These are phyloP conservation scores for Aspergillus pseudotamarii DNA, from an alignment of 2,329 filamentous ascomycete species.

Conservation along the genomic window DNA sequence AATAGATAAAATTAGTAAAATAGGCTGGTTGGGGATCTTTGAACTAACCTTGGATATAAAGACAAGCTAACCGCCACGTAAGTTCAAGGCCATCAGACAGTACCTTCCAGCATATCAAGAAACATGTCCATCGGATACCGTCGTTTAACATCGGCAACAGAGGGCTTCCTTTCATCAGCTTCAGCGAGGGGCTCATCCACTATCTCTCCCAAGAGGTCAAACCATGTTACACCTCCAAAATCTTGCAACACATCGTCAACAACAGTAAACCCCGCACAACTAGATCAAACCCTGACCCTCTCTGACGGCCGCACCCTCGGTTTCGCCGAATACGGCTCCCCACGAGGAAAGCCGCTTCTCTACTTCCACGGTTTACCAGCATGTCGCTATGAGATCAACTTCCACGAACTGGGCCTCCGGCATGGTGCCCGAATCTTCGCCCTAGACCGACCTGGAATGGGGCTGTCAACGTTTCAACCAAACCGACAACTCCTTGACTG, in stretches of 20 bases:
- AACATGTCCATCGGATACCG: background rate
- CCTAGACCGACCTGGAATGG: slow-evolving; percentile 49
- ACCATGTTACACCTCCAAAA: too few species aligned
- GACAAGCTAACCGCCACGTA: background rate
- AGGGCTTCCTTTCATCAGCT: background rate
- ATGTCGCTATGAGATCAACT: slow-evolving; percentile 45
- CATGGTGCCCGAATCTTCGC: slow-evolving; percentile 44
- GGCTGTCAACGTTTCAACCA: slow-evolving; percentile 43
- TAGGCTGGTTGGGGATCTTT: too few species aligned
- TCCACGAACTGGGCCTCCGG: slow-evolving; percentile 38
- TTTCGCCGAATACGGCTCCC: slow-evolving; percentile 49
- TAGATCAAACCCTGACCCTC: slow-evolving; percentile 25
- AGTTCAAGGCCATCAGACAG: background rate
- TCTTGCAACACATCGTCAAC: background rate
- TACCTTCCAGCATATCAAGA: background rate
- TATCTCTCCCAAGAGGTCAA: background rate
- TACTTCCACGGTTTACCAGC: slow-evolving; percentile 50
- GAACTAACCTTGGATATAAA: background rate
- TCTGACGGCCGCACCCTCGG: slow-evolving; percentile 44
- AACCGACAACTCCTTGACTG: slow-evolving; percentile 44
- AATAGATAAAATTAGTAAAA: too few species aligned
- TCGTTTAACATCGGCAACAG: background rate
- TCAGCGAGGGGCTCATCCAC: background rate
- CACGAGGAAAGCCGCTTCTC: slow-evolving; percentile 38
- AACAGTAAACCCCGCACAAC: background rate